phyloP scores from a whole-genome alignment of 2,329 filamentous ascomycete species.

The Colletotrichum karsti region DNA sequence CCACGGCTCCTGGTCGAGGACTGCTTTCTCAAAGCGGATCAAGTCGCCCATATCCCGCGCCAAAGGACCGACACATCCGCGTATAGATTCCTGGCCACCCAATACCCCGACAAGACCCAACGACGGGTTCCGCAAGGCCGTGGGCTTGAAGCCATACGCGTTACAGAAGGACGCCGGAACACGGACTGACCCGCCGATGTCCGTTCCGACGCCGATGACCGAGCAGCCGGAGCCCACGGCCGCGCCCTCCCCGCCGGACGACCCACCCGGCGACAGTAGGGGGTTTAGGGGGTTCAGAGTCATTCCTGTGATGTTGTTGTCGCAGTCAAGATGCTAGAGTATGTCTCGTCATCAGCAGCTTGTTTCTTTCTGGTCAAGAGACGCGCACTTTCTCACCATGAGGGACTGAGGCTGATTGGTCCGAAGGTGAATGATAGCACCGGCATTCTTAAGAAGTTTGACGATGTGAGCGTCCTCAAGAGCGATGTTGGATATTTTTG shows the following conservation, averaged over 20 bases:
- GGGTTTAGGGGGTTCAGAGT: conserved; percentile 58
- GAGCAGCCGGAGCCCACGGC: conserved; percentile 67
- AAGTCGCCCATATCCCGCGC: conserved; percentile 61
- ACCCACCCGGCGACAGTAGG: conserved; percentile 67
- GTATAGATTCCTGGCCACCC: conserved; percentile 71
- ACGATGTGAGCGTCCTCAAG: too few species aligned
- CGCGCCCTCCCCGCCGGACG: conserved; percentile 73
- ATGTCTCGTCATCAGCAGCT: neutral
- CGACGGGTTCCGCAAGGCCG: conserved; percentile 67
- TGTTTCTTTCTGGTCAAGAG: too few species aligned
- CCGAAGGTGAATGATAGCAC: too few species aligned
- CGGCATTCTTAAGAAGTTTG: too few species aligned
- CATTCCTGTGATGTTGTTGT: neutral
- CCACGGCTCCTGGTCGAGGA: conserved; percentile 65
- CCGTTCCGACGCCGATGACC: conserved; percentile 48
- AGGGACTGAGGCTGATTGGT: conserved; percentile 49
- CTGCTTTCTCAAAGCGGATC: conserved; percentile 58
- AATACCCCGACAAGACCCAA: conserved; percentile 61
- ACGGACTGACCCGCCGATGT: neutral
- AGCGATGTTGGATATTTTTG: too few species aligned
- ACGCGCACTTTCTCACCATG: neutral
- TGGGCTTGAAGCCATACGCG: conserved; percentile 64
- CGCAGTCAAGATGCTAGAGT: neutral
- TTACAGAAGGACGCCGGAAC: conserved; percentile 64
- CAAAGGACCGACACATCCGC: conserved; percentile 60